Base-by-base conservation (phyloP, 257 asterid genomes). In the Oldenlandia corymbosa region DNA sequence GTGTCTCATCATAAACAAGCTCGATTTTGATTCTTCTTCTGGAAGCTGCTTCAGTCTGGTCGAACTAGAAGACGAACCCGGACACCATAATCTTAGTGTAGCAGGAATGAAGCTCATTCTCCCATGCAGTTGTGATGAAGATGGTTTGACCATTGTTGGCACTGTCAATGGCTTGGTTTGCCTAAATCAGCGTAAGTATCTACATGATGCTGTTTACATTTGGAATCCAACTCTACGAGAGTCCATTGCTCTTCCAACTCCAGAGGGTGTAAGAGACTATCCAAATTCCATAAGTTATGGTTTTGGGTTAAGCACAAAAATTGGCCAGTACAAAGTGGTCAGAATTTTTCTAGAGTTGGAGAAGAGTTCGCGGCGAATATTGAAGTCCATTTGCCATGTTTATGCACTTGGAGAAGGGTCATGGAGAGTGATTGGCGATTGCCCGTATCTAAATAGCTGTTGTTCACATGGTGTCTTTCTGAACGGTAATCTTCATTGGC, bases 401-500 rank as follows among this genome's bases (percentile, higher is more conserved):
- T 77, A 81, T 73, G 74, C 87, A 4, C 73, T 81, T 20, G 88
- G 85, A 60, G 75, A 73, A 16, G 72, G 68, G 27, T 64, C 60
- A 1, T 69, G 74, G 74, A 62, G 58, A 54, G 43, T 21, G 21
- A 53, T 45, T 32, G 68, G 74, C 3, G 63, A 37, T 60, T 73
- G 70, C 55, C 80, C 76, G 2, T 77, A 69, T 45, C 62, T 58
- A 1, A 75, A 66, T 50, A 64, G 74, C 39, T 61, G 85, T 30
- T 27, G 66, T 1, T 2, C 54, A 4, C 13, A 54, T 0, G 90
- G 86, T 7, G 31, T 78, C 18, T 75, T 74, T 34, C 45, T 81
- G 42, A 57, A 67, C 10, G 79, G 80, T 0, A 77, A 73, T 20
- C 68, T 83, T n/a, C 88, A 85, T 34, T 85, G 93, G 90, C 60